Base-by-base conservation (phyloP, 2,329 filamentous ascomycete genomes). In the Penicillium olsonii region DNA sequence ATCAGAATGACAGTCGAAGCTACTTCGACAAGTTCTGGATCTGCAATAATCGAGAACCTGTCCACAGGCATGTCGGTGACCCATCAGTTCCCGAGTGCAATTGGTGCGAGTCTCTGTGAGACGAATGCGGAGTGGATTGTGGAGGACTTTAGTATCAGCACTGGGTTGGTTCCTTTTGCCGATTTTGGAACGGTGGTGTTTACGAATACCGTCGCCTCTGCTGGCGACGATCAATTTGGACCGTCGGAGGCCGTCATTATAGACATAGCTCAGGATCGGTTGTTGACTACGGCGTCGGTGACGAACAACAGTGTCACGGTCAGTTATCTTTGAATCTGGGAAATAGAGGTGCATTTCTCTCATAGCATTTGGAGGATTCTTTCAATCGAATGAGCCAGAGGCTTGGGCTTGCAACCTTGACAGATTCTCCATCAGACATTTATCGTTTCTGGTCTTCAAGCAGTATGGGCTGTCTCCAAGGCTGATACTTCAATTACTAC, bases 61-160 rank as follows among this genome's bases (percentile, higher is more conserved):
- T 73, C 70, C 26, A 83, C 74, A 2, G 80, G 79, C 48, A 63
- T 76, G 59, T 70, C 63, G 5, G 79, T 80, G 29, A 74, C 70
- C 5, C 78, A 84, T 65, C 73, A 66, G 10, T 80, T 84, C 69
- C 69, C 59, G 27, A 67, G 62, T 53, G 64, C 76, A 45, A 62
- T 63, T 2, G 66, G 65, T 3, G 67, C 64, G 8, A 29, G 48
- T 14, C 74, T 84, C 3, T 81, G 79, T 68, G 71, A 80, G 66
- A 75, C 71, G 55, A 82, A 82, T 47, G 82, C 80, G n/a, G 81
- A 84, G 65, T 84, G 81, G 80, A 83, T 84, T 55, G 79, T 83
- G 11, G 80, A 83, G 68, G 78, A 79, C 55, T 79, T 76, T 47
- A 61, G 70, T 42, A 50, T 60, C 5, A 60, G 63, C 45, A 54